Base-by-base conservation (phyloP, 306 rosid genomes). In the Begonia loranthoides region DNA sequence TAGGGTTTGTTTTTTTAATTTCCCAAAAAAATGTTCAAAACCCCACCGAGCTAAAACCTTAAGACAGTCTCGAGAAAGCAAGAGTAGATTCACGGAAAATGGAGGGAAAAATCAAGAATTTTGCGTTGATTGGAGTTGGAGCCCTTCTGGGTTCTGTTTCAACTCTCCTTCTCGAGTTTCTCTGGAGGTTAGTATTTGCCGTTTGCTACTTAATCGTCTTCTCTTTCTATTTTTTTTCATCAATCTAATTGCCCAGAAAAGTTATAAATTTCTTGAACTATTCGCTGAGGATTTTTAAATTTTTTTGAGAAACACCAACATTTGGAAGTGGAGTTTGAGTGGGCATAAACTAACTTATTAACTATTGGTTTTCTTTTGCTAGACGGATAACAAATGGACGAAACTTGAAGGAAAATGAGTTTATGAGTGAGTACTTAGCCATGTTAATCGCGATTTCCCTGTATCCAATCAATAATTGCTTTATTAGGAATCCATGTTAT, bases 91-190 rank as follows among this genome's bases (percentile, higher is more conserved):
- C 9, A n/a, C 40, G 15, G 44, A 10, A 62, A 62, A 63, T 58
- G 56, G 76, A 68, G 84, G 93, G 81, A 63, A 71, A 66, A 68
- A 49, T 57, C 1, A 77, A 73, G 68, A 63, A 61, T 60, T 62
- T 85, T 17, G 84, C 83, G 12, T 53, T 79, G 69, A 52, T 79
- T 36, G 95, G 94, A 52, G 73, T 72, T 24, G 94, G 95, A 28
- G 90, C 77, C 64, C 61, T 89, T 38, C 47, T 89, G 49, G 97
- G 97, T 52, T 84, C 97, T 39, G 60, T 72, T 33, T 82, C 97
- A 15, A 82, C 95, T 45, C 13, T 82, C 60, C 66, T 89, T 58
- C 76, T 82, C 46, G 79, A 61, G 73, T 77, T 89, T 66, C 67
- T 85, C 48, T 76, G 77, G 24, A 80, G 75, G 94, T 66, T 33